Evolutionary conservation across 1,139 yeast species (phyloP), one percentile per base, ranked within the genome.

Genomic region (Saccharomyces uvarum): DNA sequence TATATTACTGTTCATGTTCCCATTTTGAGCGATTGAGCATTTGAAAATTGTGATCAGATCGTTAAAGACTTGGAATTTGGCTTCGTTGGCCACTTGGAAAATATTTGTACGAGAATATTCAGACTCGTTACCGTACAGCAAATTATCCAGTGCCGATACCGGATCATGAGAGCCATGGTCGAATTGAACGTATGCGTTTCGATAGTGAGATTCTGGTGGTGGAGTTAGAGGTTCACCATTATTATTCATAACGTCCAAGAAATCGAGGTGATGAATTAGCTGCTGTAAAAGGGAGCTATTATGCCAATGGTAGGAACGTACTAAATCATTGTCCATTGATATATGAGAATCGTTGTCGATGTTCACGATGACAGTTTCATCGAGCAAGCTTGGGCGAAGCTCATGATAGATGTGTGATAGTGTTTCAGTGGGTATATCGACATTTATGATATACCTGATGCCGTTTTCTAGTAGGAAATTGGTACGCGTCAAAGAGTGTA

Each of bases 401-500:
- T 54, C 64, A 66, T 51, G 62, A 59, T 59, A 63, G 61, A 67
- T 49, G 59, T 61, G 52, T 57, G 66, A 63, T 58, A 70, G 57
- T 57, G 66, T 53, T 51, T 59, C 46, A 49, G 62, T 53, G 58
- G 65, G 57, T 16, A 67, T 54, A 31, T 64, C 67, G 2, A 65
- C 56, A 24, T 66, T 62, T 14, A 67, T 59, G 52, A 67, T 63
- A 49, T 64, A 64, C 52, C 59, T 59, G 48, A 64, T 60, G 48
- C 60, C 56, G 14, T 63, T 56, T 28, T 59, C 56, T 24, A 54
- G 54, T 19, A 66, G 60, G 50, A 69, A 67, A 2, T 64, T 65
- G 16, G 59, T 56, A 56, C 70, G 72, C 0, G 71, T 69, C 8
- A 71, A 61, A 0, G 72, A 60, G 57, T 70, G 67, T 41, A 72